Base-by-base conservation (phyloP, 495 filamentous ascomycete species). In the Aspergillus kassunensis region DNA sequence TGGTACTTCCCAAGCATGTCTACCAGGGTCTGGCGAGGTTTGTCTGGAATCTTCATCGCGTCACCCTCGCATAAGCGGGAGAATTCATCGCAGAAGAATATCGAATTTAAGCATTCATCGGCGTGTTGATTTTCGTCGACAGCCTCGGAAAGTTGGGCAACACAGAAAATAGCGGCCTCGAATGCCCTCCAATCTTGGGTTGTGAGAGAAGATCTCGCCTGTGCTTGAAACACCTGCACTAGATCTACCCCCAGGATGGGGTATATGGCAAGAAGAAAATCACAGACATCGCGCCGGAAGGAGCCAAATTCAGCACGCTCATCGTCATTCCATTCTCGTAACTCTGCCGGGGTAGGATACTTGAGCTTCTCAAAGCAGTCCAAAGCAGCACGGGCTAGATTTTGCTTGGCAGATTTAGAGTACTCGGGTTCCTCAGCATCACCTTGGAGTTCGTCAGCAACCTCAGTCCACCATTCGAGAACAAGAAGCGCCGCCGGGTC, bases 391-490 rank as follows among this genome's bases (percentile, higher is more conserved):
- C 63, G 61, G 5, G 70, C 71, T 31, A 75, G 33, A 37, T 71
- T 64, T 10, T 58, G 59, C 50, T 71, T 73, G 5, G 70, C 66
- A 20, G 59, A 45, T 25, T 57, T 47, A 43, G 63, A 41, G 4
- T 53, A 56, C 9, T 51, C 19, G 29, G 56, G 53, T 10, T 69
- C 59, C 24, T 63, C 64, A 10, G 59, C 19, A 24, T 61, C 54
- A 30, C 69, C 68, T 19, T 67, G 63, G 3, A 73, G 49, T 20
- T 60, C 62, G 33, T 77, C 74, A 0, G 72, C 74, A 42, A 66
- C 69, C 23, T 71, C 75, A 10, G 77, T 86, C 91, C 91, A 96
- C 69, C 92, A 96, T 55, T 96, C 88, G 23, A 96, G 73, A 2
- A 85, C 83, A 4, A 82, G 79, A 2, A 86, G 79, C 35, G 89